phyloP scores from a whole-genome alignment of 2,329 filamentous ascomycete species.

The Xylaria sp. region DNA sequence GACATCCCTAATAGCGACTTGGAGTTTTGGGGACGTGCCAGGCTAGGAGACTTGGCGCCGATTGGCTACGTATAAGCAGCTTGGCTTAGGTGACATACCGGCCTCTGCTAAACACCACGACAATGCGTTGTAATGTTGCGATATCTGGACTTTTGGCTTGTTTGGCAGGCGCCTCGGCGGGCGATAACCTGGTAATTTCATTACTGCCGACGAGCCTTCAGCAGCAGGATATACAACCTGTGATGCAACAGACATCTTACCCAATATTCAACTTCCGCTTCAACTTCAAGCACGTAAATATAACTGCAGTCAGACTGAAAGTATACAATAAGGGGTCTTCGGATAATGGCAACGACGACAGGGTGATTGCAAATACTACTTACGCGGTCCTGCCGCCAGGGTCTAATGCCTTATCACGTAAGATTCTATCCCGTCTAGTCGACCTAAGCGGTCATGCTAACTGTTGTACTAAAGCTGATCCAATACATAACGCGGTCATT shows the following conservation, averaged over 20 bases:
- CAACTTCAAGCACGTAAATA: too few relatives aligned
- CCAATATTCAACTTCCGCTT: too few relatives aligned
- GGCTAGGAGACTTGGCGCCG: slow-evolving; percentile 37
- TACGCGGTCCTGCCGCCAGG: background rate
- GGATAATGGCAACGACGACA: background rate
- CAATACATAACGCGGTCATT: too few relatives aligned
- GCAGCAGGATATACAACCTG: too few relatives aligned
- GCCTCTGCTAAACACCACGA: slow-evolving; percentile 33
- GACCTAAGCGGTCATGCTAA: slow-evolving; percentile 11
- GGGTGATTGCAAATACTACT: background rate
- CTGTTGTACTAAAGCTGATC: background rate
- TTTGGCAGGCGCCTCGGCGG: slow-evolving; percentile 32
- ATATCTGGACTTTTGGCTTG: slow-evolving; percentile 43
- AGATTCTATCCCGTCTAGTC: background rate
- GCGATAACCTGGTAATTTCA: too few relatives aligned
- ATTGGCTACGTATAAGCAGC: slow-evolving; percentile 37
- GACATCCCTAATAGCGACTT: slow-evolving; percentile 13
- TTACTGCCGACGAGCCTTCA: too few relatives aligned
- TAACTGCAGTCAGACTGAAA: background rate
- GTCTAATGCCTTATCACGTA: background rate
- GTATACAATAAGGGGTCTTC: background rate
- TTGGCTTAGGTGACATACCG: slow-evolving; percentile 37
- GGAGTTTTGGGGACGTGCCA: slow-evolving; percentile 34
- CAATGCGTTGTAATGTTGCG: slow-evolving; percentile 47
- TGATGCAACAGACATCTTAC: too few relatives aligned